phyloP scores from a whole-genome alignment of 1,284 basidiomycete genomes.

The Blastosporella zonata region DNA sequence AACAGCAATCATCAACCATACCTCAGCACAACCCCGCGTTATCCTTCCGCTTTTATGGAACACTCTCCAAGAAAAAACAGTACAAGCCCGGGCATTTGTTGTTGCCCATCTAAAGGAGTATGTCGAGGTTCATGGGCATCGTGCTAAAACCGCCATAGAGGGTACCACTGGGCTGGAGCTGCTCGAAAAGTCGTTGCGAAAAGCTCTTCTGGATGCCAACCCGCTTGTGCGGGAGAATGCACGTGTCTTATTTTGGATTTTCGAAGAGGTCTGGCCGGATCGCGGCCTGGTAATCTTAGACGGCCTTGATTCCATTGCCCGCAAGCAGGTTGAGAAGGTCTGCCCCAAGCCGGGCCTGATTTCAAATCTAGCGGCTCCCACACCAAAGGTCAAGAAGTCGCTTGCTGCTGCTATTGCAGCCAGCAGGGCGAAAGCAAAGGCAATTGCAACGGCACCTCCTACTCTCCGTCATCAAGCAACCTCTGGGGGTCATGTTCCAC shows the following conservation, averaged over 20 bases:
- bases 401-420: conserved; percentile 81
- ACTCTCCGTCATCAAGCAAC: conserved; percentile 76
- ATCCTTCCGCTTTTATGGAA: conserved; percentile 73
- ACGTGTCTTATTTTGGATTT: conserved; percentile 80
- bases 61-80: conserved; percentile 81
- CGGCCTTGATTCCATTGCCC: conserved; percentile 64
- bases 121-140: conserved; percentile 66
- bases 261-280: conserved; percentile 74
- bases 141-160: conserved; percentile 65
- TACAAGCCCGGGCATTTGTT: conserved; percentile 73
- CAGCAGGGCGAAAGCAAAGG: conserved; percentile 78
- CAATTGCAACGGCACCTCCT: conserved; percentile 77
- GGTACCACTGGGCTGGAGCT: conserved; percentile 61
- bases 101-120: conserved; percentile 72
- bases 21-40: conserved; percentile 70
- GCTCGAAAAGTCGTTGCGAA: conserved; percentile 72
- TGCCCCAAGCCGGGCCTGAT: conserved; percentile 59
- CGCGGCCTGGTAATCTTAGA: conserved; percentile 64
- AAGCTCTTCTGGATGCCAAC: conserved; percentile 76
- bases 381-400: conserved; percentile 65
- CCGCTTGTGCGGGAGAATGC: conserved; percentile 75
- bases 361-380: conserved; percentile 33
- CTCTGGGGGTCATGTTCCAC: conserved; percentile 52
- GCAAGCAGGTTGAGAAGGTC: conserved; percentile 85
- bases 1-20: conserved; percentile 65